Evolutionary conservation across 352 stramenopile species (phyloP).

Genomic region (Saprolegnia diclina): DNA sequence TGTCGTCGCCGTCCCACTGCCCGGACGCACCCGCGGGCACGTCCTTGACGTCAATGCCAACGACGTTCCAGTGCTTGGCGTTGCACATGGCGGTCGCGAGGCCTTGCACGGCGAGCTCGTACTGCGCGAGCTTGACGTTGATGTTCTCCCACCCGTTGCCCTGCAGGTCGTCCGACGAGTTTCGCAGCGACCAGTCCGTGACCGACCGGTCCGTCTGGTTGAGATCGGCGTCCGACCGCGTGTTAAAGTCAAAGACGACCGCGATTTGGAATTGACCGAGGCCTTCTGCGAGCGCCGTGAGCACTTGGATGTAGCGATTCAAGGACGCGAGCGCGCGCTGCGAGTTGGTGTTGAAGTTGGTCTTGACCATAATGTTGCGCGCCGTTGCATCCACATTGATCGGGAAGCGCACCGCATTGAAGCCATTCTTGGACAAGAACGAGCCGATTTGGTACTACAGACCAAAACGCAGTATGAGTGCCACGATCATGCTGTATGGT

Average conservation of each 20-base stretch:
- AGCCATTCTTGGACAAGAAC: slow-evolving; percentile 71
- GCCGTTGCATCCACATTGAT: slow-evolving; percentile 65
- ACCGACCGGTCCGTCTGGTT: slow-evolving; percentile 34
- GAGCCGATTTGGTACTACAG: slow-evolving; percentile 54
- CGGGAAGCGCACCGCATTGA: slow-evolving; percentile 73
- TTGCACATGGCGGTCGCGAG: slow-evolving; percentile 65
- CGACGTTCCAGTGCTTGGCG: slow-evolving; percentile 79
- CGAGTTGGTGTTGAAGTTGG: slow-evolving; percentile 75
- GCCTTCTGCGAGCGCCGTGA: slow-evolving; percentile 56
- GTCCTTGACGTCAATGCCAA: slow-evolving; percentile 82
- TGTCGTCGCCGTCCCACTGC: slow-evolving; percentile 67
- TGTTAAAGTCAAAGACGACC: slow-evolving; percentile 76
- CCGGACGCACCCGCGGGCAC: slow-evolving; percentile 43
- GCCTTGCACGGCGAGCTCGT: slow-evolving; percentile 72
- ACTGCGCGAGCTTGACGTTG: slow-evolving; percentile 66
- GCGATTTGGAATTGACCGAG: slow-evolving; percentile 69
- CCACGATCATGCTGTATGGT: not conserved
- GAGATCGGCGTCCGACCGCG: slow-evolving; percentile 40
- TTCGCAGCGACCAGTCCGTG: not conserved
- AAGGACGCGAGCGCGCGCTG: slow-evolving; percentile 57
- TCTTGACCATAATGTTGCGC: slow-evolving; percentile 56
- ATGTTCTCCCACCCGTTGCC: slow-evolving; percentile 58
- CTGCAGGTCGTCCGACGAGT: not conserved
- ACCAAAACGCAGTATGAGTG: not conserved
- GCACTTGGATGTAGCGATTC: slow-evolving; percentile 60